A percentile compares a stretch with the other conserved stretches of the same genome.
These are phyloP conservation scores for Acmispon strigosus DNA, from an alignment of 306 rosid genomes.

Conservation along the genomic window DNA sequence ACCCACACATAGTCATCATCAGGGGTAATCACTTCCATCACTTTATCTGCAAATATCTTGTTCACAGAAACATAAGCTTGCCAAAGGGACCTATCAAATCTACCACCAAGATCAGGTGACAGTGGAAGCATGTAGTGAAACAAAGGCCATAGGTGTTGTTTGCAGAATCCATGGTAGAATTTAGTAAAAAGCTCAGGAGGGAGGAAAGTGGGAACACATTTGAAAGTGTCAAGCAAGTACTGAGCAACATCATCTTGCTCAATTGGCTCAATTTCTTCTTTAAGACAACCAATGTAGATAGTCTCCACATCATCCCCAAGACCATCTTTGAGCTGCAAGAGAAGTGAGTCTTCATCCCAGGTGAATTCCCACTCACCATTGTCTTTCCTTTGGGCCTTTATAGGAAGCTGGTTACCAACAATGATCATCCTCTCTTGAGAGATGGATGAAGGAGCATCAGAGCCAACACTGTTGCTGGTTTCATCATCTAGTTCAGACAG, in stretches of 20 bases:
- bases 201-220: conserved; percentile 77
- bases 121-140: conserved; percentile 93
- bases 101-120: conserved; percentile 79
- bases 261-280: conserved; percentile 55
- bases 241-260: conserved; percentile 89
- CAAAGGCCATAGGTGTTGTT: conserved; percentile 81
- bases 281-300: conserved; percentile 74
- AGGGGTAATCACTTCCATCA: conserved; percentile 77
- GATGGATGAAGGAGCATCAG: conserved; percentile 74
- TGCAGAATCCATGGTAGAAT: conserved; percentile 91
- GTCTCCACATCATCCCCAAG: conserved; percentile 82
- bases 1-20: conserved; percentile 63
- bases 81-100: conserved; percentile 80
- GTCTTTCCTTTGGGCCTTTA: conserved; percentile 38
- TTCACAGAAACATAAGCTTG: conserved; percentile 88
- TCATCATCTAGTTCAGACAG: conserved; percentile 81
- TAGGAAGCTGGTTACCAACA: conserved; percentile 85
- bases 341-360: conserved; percentile 91
- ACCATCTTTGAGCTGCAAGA: conserved; percentile 86
- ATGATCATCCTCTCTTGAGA: conserved; percentile 77
- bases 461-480: conserved; percentile 47
- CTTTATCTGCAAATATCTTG: conserved; percentile 91
- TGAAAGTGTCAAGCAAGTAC: conserved; percentile 63
- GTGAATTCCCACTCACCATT: conserved; percentile 61
- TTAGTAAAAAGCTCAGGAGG: conserved; percentile 72